Conservation (phyloP, 345 rosid species). For the Luvunga scandens region DNA sequence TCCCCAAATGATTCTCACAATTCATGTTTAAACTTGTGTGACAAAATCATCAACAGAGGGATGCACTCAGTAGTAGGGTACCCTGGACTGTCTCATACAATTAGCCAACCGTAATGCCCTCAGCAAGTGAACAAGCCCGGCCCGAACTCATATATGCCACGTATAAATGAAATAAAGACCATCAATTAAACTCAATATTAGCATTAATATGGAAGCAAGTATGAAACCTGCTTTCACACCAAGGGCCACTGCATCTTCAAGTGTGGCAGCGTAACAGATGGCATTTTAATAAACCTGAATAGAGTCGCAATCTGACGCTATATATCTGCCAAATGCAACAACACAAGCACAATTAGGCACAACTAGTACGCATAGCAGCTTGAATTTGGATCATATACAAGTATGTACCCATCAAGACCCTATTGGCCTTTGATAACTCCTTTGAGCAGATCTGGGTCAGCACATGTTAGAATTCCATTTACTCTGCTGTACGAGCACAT, state of each 20-base stretch:
- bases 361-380: neutral
- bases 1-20: slow-evolving; percentile 38
- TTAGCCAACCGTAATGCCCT: too few species aligned
- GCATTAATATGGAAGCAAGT: neutral
- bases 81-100: too few species aligned
- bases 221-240: slow-evolving; percentile 42
- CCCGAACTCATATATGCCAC: too few species aligned
- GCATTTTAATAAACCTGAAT: slow-evolving; percentile 28
- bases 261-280: slow-evolving; percentile 39
- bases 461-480: slow-evolving; percentile 40
- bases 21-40: slow-evolving; percentile 48
- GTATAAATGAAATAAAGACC: too few species aligned
- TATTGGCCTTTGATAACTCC: slow-evolving; percentile 34
- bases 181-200: neutral
- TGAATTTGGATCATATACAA: neutral
- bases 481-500: slow-evolving; percentile 48
- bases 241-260: slow-evolving; percentile 55
- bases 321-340: slow-evolving; percentile 30
- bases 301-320: neutral
- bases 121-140: too few species aligned
- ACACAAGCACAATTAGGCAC: neutral
- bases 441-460: slow-evolving; percentile 33
- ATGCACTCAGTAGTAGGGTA: too few species aligned
- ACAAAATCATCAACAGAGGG: too few species aligned
- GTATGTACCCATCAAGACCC: slow-evolving; percentile 39